Evolutionary conservation across 352 stramenopile species (phyloP), one percentile per base, ranked within the genome.

Genomic region (Albugo laibachii): DNA sequence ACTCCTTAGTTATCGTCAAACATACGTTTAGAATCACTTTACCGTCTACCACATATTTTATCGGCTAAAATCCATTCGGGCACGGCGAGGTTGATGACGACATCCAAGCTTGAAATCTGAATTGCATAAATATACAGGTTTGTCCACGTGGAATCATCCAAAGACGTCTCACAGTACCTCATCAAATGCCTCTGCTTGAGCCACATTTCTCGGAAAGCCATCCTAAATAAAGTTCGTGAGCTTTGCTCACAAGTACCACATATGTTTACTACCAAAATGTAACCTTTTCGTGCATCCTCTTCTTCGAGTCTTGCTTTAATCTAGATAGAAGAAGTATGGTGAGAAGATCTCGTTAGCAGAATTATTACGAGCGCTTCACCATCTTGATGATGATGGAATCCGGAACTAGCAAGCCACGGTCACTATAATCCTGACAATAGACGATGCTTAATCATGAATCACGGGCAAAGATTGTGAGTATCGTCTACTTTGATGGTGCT

Each of bases 321-420:
- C 65, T 75, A 36, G n/a, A 10, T 2, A 34, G 31, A 55, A 13
- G 48, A n/a, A 21, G 41, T 18, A 19, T 21, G 15, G 39, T 14
- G 16, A 41, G 3, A 47, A 50, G n/a, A 8, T 46, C 14, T 16
- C 41, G 15, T 36, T 16, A 15, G 34, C 14, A 18, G 36, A 4
- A 42, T 36, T 5, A 41, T 8, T 53, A 2, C 13, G 16, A 53
- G 20, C 34, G 19, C 49, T 34, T 41, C 38, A 83, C 69, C 79
- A 94, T 92, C 45, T 85, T 76, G 15, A 92, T 52, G 52, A 94
- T 88, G 52, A 94, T 86, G 52, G 80, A 60, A 58, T 94, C 82
- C 3, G 82, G 82, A 35, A 94, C 80, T 2, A 94, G 62, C 11
- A 68, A 66, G 3, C 82, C 82, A 37, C 70, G 68, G 54, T 87